These are phyloP conservation scores for Pistacia atlantica DNA, from an alignment of 345 rosid species.

Conservation along the genomic window DNA sequence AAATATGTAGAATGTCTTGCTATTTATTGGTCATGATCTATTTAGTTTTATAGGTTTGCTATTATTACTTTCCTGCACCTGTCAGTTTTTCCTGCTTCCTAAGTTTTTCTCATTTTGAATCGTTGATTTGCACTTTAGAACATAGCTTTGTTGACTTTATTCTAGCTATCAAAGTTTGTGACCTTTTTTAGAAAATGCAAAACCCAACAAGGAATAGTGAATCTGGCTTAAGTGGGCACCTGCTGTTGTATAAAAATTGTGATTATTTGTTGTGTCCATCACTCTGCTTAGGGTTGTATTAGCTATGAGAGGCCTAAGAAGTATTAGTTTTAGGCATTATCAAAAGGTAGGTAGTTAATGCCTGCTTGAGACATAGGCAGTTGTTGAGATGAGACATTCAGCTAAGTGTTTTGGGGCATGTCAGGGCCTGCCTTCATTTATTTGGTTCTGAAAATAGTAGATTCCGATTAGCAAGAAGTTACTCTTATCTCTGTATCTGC, in stretches of 20 bases:
- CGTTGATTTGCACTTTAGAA: not conserved
- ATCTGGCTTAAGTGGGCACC: not conserved
- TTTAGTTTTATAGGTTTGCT: not conserved
- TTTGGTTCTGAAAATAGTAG: not conserved
- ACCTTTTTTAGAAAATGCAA: not conserved
- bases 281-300: not conserved
- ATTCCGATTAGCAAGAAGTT: not conserved
- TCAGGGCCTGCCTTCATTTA: not conserved
- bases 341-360: not conserved
- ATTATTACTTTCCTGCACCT: not conserved
- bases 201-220: not conserved
- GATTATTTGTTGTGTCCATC: not conserved
- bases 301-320: not conserved
- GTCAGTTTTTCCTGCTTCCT: not conserved
- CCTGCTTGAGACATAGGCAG: not conserved
- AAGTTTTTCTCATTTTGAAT: conserved; percentile 9
- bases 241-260: not conserved
- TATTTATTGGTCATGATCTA: conserved; percentile 1
- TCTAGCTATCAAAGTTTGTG: too few relatives aligned
- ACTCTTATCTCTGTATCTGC: not conserved
- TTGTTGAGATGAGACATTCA: not conserved
- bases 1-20: not conserved
- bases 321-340: not conserved
- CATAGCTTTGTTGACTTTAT: not conserved
- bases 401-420: not conserved